These are phyloP conservation scores for Exophiala aquamarina DNA, from an alignment of 2,329 filamentous ascomycete genomes.

Conservation along the genomic window DNA sequence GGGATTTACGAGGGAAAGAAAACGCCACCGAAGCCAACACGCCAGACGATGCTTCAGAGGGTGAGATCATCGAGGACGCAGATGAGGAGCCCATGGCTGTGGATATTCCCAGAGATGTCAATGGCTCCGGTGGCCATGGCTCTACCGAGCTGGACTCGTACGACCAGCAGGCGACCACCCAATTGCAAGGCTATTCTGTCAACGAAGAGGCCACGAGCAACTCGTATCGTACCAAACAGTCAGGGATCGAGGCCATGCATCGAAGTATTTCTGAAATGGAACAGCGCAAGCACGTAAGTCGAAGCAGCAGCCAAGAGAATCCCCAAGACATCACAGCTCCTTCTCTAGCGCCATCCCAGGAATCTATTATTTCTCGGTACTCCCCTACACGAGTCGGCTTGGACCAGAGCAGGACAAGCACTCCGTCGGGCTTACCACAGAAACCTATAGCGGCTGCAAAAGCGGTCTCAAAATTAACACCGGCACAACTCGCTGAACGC, in stretches of 20 bases:
- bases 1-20: too few species aligned
- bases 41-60: slow-evolving; percentile 18
- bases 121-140: too few species aligned
- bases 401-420: too few species aligned
- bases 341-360: slow-evolving; percentile 22
- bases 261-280: slow-evolving; percentile 52
- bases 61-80: slow-evolving; percentile 17
- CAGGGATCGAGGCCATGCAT: slow-evolving; percentile 49
- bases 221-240: slow-evolving; percentile 45
- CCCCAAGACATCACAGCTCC: slow-evolving; percentile 33
- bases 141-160: slow-evolving; percentile 32
- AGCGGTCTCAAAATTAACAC: slow-evolving; percentile 20
- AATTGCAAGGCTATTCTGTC: neutral
- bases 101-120: neutral
- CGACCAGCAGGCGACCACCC: slow-evolving; percentile 25
- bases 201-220: slow-evolving; percentile 39
- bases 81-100: slow-evolving; percentile 12
- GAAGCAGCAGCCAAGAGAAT: slow-evolving; percentile 36
- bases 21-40: slow-evolving; percentile 8
- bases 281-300: slow-evolving; percentile 43
- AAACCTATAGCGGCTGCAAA: neutral
- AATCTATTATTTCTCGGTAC: neutral
- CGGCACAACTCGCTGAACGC: slow-evolving; percentile 21
- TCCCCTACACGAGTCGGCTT: too few species aligned
- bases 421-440: too few species aligned